Conservation (phyloP, 371 early-diverging fungal genomes). For the Apophysomyces ossiformis region DNA sequence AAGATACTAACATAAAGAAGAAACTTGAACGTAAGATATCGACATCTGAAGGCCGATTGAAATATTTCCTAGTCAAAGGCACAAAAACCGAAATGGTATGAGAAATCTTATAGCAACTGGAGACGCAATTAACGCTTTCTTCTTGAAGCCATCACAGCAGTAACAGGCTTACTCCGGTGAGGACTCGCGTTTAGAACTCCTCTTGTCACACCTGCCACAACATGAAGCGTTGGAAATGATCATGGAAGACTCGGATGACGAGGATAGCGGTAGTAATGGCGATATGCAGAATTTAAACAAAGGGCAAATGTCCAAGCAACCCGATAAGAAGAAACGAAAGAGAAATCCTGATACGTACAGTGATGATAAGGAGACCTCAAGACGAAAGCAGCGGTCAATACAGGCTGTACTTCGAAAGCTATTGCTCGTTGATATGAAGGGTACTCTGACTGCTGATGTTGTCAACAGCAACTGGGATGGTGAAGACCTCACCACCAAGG, state of each 20-base stretch:
- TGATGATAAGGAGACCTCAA: neutral
- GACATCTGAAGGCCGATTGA: neutral
- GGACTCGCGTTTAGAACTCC: neutral
- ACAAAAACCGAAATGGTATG: neutral
- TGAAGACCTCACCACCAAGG: neutral
- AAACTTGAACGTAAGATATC: neutral
- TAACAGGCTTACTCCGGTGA: neutral
- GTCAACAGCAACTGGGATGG: neutral
- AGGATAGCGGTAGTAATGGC: neutral
- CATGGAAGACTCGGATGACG: neutral
- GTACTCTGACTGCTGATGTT: neutral
- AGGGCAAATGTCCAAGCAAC: neutral
- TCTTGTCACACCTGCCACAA: neutral
- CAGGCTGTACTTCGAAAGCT: slow-evolving; percentile 1
- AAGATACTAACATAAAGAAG: neutral
- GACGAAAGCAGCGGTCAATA: slow-evolving; percentile 1
- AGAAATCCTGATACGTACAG: neutral
- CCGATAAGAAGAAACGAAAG: neutral
- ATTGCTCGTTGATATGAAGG: neutral
- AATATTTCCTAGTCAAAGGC: neutral
- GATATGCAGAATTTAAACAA: neutral
- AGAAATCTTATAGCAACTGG: neutral
- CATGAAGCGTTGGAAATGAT: neutral
- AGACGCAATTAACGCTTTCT: neutral
- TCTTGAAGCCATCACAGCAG: neutral